Evolutionary conservation across 306 rosid genomes (phyloP).

Genomic region (cucumber (Cucumis sativus)): Cucumber_9930_V3 NC_026656.2:1900001-1900500

Average conservation of each 20-base stretch:
- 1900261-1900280: background rate
- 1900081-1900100: conserved; percentile 10
- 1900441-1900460: background rate
- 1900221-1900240: background rate
- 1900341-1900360: background rate
- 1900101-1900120: conserved; percentile 11
- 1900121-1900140: conserved; percentile 25
- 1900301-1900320: background rate
- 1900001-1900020: conserved; percentile 14
- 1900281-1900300: background rate
- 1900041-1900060: conserved; percentile 16
- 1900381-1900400: background rate
- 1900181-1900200: background rate
- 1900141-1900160: conserved; percentile 39
- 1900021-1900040: conserved; percentile 8
- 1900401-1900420: background rate
- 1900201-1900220: background rate
- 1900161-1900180: background rate
- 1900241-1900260: background rate
- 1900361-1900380: background rate
- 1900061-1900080: conserved; percentile 18
- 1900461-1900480: background rate
- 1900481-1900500: background rate
- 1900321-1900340: background rate
- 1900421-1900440: background rate